Evolutionary conservation across 2,329 filamentous ascomycete species (phyloP).

Genomic region (Trichoderma guizhouense): DNA sequence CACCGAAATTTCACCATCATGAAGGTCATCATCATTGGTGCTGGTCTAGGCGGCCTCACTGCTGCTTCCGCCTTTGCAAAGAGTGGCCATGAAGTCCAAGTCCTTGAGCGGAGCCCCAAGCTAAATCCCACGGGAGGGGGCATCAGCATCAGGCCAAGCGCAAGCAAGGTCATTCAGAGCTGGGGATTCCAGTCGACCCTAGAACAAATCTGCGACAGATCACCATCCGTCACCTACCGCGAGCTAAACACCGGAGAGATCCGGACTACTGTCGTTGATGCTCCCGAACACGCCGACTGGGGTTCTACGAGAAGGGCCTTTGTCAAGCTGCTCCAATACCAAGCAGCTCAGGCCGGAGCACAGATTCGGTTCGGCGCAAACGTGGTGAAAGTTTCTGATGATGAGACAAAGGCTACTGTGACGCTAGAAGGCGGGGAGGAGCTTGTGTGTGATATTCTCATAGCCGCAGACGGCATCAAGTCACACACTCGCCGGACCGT

Average conservation of each 20-base stretch:
- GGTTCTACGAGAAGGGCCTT: conserved; percentile 21
- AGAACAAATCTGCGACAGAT: conserved; percentile 8
- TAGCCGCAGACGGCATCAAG: conserved; percentile 18
- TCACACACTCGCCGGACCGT: conserved; percentile 14
- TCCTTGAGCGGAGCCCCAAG: conserved; percentile 22
- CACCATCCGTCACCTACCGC: conserved; percentile 20
- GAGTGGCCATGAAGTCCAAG: conserved; percentile 20
- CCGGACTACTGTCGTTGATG: conserved; percentile 18
- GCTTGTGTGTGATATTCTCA: not conserved
- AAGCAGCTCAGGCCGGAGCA: conserved; percentile 11
- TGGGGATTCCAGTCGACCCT: conserved; percentile 21
- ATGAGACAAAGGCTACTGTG: not conserved
- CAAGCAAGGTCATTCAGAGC: conserved; percentile 19
- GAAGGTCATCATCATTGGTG: conserved; percentile 25
- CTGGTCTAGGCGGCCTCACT: conserved; percentile 24
- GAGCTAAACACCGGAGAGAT: conserved; percentile 20
- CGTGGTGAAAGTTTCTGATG: not conserved
- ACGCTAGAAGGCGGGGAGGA: conserved; percentile 4
- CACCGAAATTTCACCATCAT: not conserved
- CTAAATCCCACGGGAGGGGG: conserved; percentile 21
- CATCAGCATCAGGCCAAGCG: conserved; percentile 24
- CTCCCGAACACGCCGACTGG: conserved; percentile 21
- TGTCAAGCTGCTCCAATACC: conserved; percentile 15
- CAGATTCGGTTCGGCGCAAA: not conserved
- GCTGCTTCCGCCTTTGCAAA: conserved; percentile 21